phyloP scores from a whole-genome alignment of 2,329 filamentous ascomycete species.

The Phialophora verrucosa region DNA sequence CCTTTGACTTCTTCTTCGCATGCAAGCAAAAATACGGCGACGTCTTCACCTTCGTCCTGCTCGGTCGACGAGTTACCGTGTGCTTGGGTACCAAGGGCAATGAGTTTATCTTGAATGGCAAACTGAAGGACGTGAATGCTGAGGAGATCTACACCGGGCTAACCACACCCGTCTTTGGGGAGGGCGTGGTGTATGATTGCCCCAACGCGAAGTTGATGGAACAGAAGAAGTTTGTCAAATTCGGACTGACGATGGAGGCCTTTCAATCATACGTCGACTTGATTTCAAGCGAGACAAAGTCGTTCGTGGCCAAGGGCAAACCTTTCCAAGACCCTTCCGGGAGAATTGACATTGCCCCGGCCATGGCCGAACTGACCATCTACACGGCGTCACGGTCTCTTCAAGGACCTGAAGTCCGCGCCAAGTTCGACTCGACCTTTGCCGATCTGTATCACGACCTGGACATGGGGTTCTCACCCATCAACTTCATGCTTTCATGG shows the following conservation, averaged over 20 bases:
- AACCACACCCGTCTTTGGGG: conserved; percentile 74
- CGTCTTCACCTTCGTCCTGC: conserved; percentile 86
- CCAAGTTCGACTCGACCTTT: conserved; percentile 72
- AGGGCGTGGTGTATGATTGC: conserved; percentile 75
- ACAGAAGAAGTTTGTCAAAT: conserved; percentile 83
- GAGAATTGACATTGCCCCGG: conserved; percentile 66
- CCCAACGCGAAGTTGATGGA: conserved; percentile 93
- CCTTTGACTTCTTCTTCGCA: conserved; percentile 79
- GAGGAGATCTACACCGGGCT: conserved; percentile 88
- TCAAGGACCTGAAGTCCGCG: conserved; percentile 76
- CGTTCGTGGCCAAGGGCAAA: conserved; percentile 61
- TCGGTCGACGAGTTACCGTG: conserved; percentile 87
- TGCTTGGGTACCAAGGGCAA: conserved; percentile 82
- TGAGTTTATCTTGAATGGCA: conserved; percentile 92
- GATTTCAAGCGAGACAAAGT: conserved; percentile 73
- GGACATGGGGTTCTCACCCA: conserved; percentile 76
- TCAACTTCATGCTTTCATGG: conserved; percentile 85
- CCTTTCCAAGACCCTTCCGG: conserved; percentile 65
- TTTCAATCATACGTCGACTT: conserved; percentile 76
- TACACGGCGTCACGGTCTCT: conserved; percentile 79
- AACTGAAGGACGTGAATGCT: conserved; percentile 85
- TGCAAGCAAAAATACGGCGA: conserved; percentile 83
- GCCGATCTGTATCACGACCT: conserved; percentile 80
- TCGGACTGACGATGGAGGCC: conserved; percentile 64
- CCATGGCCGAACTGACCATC: conserved; percentile 78